Conservation (phyloP, 2,329 filamentous ascomycete species). For the Penicillium paneum region DNA sequence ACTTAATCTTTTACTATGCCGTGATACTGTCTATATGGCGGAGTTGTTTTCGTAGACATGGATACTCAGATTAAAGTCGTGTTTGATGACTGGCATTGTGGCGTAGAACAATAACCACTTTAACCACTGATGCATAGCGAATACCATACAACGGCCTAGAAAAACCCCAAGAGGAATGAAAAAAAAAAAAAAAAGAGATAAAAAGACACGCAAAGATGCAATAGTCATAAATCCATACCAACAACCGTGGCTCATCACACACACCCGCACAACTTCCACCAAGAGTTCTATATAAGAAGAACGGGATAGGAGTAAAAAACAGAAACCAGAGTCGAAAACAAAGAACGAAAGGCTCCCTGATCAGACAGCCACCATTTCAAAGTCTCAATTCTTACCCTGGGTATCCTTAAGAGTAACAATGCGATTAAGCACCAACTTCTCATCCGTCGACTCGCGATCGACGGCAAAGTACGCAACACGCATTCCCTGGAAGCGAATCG, state of each 20-base stretch:
- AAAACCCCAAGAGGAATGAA: not conserved
- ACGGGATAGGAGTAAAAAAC: not conserved
- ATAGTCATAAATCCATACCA: slow-evolving; percentile 18
- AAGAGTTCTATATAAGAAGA: not conserved
- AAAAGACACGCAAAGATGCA: slow-evolving; percentile 14
- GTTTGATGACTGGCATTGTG: not conserved
- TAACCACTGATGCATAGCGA: not conserved
- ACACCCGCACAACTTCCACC: not conserved
- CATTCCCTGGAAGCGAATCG: slow-evolving; percentile 86
- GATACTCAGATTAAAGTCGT: not conserved
- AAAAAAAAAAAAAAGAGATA: not conserved
- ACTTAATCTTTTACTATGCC: not conserved
- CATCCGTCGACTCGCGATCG: slow-evolving; percentile 73
- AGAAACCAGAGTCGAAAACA: not conserved
- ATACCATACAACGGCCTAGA: not conserved
- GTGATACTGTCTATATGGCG: not conserved
- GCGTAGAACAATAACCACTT: not conserved
- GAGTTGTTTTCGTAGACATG: not conserved
- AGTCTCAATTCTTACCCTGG: slow-evolving; percentile 28
- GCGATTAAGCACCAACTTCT: slow-evolving; percentile 82
- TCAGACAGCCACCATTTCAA: not conserved
- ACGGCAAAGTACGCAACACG: slow-evolving; percentile 64
- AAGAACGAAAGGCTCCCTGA: not conserved
- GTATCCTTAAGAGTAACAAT: slow-evolving; percentile 85
- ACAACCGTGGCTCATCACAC: slow-evolving; percentile 8